Conservation (phyloP, 1,284 basidiomycete genomes). For the Ceratobasidium theobromae region DNA sequence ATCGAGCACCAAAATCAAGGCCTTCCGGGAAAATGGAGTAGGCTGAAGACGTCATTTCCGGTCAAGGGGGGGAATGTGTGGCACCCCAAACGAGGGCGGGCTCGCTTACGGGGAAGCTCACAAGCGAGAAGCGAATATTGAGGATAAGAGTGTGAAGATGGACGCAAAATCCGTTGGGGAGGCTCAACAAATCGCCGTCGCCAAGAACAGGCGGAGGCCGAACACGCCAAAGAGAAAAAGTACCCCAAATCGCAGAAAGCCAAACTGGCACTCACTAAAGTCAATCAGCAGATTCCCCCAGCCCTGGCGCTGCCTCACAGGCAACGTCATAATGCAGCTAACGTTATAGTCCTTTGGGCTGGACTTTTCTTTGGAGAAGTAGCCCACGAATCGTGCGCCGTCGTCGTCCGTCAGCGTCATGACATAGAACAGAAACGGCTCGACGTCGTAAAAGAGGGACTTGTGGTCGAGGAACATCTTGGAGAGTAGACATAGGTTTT, state of each 20-base stretch:
- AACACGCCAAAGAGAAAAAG: neutral
- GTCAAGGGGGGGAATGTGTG: too few species aligned
- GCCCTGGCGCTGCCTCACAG: constrained; percentile 89
- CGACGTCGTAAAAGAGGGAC: constrained; percentile 99
- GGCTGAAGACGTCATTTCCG: too few species aligned
- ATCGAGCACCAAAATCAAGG: too few species aligned
- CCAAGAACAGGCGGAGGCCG: neutral
- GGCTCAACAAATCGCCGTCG: neutral
- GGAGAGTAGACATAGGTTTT: constrained; percentile 97
- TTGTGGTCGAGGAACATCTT: constrained; percentile 99
- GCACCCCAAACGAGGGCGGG: too few species aligned
- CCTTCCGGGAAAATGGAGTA: too few species aligned
- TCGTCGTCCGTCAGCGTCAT: constrained; percentile 89
- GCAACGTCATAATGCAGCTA: constrained; percentile 99
- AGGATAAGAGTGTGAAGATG: too few species aligned
- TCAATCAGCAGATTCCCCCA: constrained; percentile 96
- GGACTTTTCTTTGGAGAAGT: constrained; percentile 98
- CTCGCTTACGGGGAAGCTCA: too few species aligned
- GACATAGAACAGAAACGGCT: constrained; percentile 98
- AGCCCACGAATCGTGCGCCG: constrained; percentile 95
- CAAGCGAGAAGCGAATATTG: too few species aligned
- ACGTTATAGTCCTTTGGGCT: constrained; percentile 96
- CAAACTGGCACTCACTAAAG: constrained; percentile 74
- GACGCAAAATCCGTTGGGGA: too few species aligned
- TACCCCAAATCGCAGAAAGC: constrained; percentile 16